A percentile compares a stretch with the other conserved stretches of the same genome.
These are phyloP conservation scores for Primulina huaijiensis DNA, from an alignment of 257 asterid genomes.

Conservation along the genomic window DNA sequence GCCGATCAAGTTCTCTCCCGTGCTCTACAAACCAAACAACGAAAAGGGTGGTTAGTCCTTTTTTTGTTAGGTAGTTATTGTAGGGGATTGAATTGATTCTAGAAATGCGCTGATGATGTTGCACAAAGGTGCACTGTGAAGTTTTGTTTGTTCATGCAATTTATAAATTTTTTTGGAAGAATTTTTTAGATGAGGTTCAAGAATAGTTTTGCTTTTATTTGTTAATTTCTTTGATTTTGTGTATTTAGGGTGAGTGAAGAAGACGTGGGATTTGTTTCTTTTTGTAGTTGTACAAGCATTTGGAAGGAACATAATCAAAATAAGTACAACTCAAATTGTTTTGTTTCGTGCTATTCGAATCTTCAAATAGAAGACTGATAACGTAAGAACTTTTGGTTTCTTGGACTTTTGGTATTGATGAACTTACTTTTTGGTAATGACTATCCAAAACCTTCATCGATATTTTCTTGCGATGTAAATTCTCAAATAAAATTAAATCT, in stretches of 20 bases:
- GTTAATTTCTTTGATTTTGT: conserved; percentile 13
- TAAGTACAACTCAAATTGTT: not conserved
- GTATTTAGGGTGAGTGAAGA: not conserved
- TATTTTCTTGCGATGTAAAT: too few species aligned
- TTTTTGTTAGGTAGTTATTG: not conserved
- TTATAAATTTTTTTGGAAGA: not conserved
- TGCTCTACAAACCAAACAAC: conserved; percentile 49
- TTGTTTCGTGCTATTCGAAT: not conserved
- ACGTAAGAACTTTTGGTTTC: not conserved
- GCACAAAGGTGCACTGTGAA: too few species aligned
- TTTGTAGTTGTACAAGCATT: conserved; percentile 10
- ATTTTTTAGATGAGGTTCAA: conserved; percentile 10
- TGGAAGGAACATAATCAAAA: conserved; percentile 14
- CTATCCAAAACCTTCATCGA: not conserved
- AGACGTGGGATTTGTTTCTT: conserved; percentile 16
- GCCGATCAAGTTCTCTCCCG: conserved; percentile 62
- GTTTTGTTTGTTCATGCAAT: conserved; percentile 4
- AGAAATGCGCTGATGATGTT: not conserved
- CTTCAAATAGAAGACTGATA: conserved; percentile 9
- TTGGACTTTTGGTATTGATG: conserved; percentile 6
- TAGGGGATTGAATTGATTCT: not conserved
- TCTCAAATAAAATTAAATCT: too few species aligned
- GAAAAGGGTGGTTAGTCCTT: conserved; percentile 36
- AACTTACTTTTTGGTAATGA: conserved; percentile 16
- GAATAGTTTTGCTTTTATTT: conserved; percentile 6